These are phyloP conservation scores for Dovyalis caffra DNA, from an alignment of 345 rosid genomes.

Conservation along the genomic window DNA sequence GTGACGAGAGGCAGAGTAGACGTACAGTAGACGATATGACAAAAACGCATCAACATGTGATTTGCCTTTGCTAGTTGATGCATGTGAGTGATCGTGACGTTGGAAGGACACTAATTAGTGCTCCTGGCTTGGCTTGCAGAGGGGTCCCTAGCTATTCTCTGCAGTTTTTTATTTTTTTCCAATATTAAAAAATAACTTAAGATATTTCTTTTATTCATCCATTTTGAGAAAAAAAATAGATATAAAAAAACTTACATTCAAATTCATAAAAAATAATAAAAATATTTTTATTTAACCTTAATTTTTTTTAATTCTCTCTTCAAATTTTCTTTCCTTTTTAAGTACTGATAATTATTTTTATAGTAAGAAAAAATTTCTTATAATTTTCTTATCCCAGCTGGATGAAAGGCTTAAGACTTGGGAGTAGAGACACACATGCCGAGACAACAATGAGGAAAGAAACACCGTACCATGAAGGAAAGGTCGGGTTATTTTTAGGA, in stretches of 20 bases:
- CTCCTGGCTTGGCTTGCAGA: constrained; percentile 13
- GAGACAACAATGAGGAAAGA: not conserved
- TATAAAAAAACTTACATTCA: too few relatives aligned
- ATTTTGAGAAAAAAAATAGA: too few relatives aligned
- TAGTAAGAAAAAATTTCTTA: too few relatives aligned
- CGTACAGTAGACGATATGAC: constrained; percentile 12
- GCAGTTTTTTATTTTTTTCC: not conserved
- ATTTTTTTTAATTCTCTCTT: too few relatives aligned
- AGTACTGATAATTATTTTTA: too few relatives aligned
- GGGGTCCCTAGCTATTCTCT: constrained; percentile 3
- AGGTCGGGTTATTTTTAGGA: not conserved
- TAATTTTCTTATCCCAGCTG: constrained; percentile 5
- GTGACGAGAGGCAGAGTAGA: constrained; percentile 3
- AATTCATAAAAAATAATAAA: too few relatives aligned
- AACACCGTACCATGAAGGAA: not conserved
- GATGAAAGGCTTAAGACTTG: constrained; percentile 1
- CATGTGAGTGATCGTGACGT: constrained; percentile 43
- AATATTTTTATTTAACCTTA: too few relatives aligned
- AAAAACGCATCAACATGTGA: constrained; percentile 31
- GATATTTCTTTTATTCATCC: too few relatives aligned
- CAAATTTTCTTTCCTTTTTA: too few relatives aligned
- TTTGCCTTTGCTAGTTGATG: constrained; percentile 12
- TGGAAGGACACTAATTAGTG: constrained; percentile 15
- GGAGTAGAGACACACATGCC: not conserved
- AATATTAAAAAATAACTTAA: too few relatives aligned